Conservation (phyloP, 1,139 yeast species). For the Yamadazyma friedrichii region DNA sequence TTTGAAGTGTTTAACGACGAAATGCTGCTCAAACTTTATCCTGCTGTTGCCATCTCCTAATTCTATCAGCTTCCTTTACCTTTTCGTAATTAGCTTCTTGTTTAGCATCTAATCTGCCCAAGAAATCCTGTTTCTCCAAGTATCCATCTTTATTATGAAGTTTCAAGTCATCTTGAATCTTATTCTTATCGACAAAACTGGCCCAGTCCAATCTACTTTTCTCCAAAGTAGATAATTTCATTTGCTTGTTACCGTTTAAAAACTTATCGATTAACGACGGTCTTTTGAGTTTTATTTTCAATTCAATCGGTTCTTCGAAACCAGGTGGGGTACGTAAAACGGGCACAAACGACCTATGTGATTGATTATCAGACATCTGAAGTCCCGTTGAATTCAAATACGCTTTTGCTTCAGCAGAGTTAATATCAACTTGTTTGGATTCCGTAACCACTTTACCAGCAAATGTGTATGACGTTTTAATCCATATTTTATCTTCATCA, state of each 20-base stretch:
- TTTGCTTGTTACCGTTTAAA: slow-evolving; percentile 36
- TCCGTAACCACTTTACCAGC: slow-evolving; percentile 85
- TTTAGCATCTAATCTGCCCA: slow-evolving; percentile 69
- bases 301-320: slow-evolving; percentile 28
- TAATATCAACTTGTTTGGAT: slow-evolving; percentile 68
- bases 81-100: slow-evolving; percentile 63
- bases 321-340: slow-evolving; percentile 39
- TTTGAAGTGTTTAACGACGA: too few species aligned
- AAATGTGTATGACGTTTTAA: slow-evolving; percentile 77
- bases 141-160: slow-evolving; percentile 82
- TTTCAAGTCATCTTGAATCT: slow-evolving; percentile 77
- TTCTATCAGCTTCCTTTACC: slow-evolving; percentile 29
- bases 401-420: slow-evolving; percentile 86
- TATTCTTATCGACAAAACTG: slow-evolving; percentile 83
- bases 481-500: slow-evolving; percentile 50
- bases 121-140: slow-evolving; percentile 87
- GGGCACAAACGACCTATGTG: slow-evolving; percentile 30
- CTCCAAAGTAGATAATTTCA: slow-evolving; percentile 85
- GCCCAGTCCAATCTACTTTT: slow-evolving; percentile 96
- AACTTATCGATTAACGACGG: slow-evolving; percentile 73
- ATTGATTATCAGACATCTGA: slow-evolving; percentile 11
- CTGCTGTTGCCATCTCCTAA: slow-evolving; percentile 26
- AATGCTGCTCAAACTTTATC: slow-evolving; percentile 8
- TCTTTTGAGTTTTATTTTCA: slow-evolving; percentile 54
- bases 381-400: slow-evolving; percentile 54